phyloP scores from a whole-genome alignment of 805 yeast species.

The Kodamaea laetipori region DNA sequence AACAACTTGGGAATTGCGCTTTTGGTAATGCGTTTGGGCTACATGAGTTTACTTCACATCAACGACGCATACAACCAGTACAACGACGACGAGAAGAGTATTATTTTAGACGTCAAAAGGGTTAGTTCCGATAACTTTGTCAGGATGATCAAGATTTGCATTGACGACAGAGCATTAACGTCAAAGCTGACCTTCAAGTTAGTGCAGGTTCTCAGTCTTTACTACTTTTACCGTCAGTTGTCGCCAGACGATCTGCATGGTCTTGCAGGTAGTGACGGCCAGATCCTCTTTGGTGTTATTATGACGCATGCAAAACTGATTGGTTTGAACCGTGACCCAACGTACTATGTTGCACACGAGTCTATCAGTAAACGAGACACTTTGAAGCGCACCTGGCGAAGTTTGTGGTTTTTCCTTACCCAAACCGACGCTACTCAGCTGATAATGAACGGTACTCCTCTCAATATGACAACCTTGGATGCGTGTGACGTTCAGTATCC shows the following conservation, averaged over 20 bases:
- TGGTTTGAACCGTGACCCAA: slow-evolving; percentile 45
- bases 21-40: slow-evolving; percentile 36
- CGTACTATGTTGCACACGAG: slow-evolving; percentile 30
- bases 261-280: slow-evolving; percentile 41
- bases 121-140: slow-evolving; percentile 31
- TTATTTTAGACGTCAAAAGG: slow-evolving; percentile 34
- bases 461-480: slow-evolving; percentile 30
- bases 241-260: slow-evolving; percentile 48
- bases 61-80: slow-evolving; percentile 30
- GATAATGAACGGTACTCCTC: slow-evolving; percentile 35
- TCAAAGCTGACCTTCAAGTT: slow-evolving; percentile 36
- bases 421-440: slow-evolving; percentile 34
- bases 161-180: slow-evolving; percentile 32
- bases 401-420: slow-evolving; percentile 36
- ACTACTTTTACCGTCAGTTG: slow-evolving; percentile 37
- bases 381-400: slow-evolving; percentile 36
- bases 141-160: slow-evolving; percentile 36
- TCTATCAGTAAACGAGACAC: slow-evolving; percentile 30
- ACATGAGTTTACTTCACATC: slow-evolving; percentile 41
- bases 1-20: slow-evolving; percentile 32
- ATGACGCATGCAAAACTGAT: slow-evolving; percentile 42
- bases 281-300: slow-evolving; percentile 38
- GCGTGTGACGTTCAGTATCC: slow-evolving; percentile 39
- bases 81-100: slow-evolving; percentile 26
- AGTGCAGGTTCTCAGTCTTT: slow-evolving; percentile 37